Evolutionary conservation across 192 early-diverging fungal genomes (phyloP).

Genomic region (Rhizophagus clarus): DNA sequence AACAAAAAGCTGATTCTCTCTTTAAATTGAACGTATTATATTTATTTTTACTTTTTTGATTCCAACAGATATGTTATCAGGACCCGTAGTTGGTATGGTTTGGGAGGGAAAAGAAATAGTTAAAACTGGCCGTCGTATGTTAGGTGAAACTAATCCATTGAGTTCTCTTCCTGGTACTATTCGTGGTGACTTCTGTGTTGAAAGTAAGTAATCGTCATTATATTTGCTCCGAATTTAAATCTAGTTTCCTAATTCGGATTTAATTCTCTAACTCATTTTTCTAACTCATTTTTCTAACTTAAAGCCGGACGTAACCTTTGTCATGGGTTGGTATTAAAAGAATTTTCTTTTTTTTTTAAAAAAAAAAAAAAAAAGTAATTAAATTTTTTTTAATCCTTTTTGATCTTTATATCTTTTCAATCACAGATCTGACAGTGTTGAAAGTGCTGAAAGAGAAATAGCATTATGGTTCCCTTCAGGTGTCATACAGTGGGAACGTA

Average conservation of each 20-base stretch:
- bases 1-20: background rate
- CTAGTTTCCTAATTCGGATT: too few species aligned
- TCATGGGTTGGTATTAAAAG: slow-evolving; percentile 62
- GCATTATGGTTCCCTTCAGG: slow-evolving; percentile 81
- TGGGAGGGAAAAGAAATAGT: slow-evolving; percentile 89
- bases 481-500: slow-evolving; percentile 61
- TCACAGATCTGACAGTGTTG: slow-evolving; percentile 89
- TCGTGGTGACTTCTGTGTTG: slow-evolving; percentile 92
- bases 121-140: slow-evolving; percentile 85
- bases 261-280: background rate
- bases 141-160: slow-evolving; percentile 93
- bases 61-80: slow-evolving; percentile 76
- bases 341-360: background rate
- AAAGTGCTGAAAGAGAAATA: slow-evolving; percentile 88
- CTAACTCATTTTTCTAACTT: background rate
- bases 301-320: slow-evolving; percentile 77
- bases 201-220: slow-evolving; percentile 47
- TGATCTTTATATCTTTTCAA: background rate
- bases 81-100: slow-evolving; percentile 96
- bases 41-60: background rate
- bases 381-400: too few species aligned
- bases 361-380: too few species aligned
- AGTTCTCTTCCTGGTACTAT: slow-evolving; percentile 89
- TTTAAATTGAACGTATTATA: background rate
- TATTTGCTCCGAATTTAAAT: background rate